A percentile compares a stretch with the other conserved stretches of the same genome.
phyloP scores from a whole-genome alignment of 805 yeast species.

The Saturnispora galanensis region DNA sequence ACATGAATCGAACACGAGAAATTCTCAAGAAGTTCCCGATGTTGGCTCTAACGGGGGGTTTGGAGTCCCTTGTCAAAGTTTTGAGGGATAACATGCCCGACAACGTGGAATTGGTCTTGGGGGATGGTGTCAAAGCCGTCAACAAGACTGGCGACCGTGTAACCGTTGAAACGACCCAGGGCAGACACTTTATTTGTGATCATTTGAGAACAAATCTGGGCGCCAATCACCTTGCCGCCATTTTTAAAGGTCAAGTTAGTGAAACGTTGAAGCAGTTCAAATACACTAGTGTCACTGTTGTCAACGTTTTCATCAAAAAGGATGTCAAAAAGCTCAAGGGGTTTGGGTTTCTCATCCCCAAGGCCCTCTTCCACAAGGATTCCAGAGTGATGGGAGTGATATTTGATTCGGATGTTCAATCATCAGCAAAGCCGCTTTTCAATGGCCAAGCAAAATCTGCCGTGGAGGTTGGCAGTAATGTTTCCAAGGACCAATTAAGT shows the following conservation, averaged over 20 bases:
- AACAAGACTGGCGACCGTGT: slow-evolving; percentile 13
- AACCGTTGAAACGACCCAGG: slow-evolving; percentile 12
- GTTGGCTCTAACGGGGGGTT: slow-evolving; percentile 45
- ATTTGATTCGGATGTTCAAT: slow-evolving; percentile 79
- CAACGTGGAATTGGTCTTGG: slow-evolving; percentile 33
- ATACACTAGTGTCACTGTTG: slow-evolving; percentile 49
- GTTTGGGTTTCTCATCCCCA: slow-evolving; percentile 85
- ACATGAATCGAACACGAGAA: slow-evolving; percentile 29
- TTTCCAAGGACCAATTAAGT: slow-evolving; percentile 8
- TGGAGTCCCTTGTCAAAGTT: slow-evolving; percentile 41
- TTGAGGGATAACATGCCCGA: slow-evolving; percentile 31
- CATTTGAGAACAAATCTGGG: slow-evolving; percentile 54
- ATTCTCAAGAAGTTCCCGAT: slow-evolving; percentile 49
- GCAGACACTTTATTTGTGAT: slow-evolving; percentile 28
- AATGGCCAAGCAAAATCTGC: slow-evolving; percentile 14
- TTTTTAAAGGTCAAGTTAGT: slow-evolving; percentile 19
- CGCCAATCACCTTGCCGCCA: slow-evolving; percentile 30
- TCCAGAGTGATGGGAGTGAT: slow-evolving; percentile 74
- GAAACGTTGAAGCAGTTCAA: slow-evolving; percentile 19
- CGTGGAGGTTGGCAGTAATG: slow-evolving; percentile 1
- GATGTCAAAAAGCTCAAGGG: slow-evolving; percentile 41
- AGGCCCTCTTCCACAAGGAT: slow-evolving; percentile 25
- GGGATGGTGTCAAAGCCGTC: slow-evolving; percentile 19
- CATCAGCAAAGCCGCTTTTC: slow-evolving; percentile 29
- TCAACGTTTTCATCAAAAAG: slow-evolving; percentile 49